phyloP scores from a whole-genome alignment of 2,329 filamentous ascomycete genomes.

The Alternaria gansuensis region DNA sequence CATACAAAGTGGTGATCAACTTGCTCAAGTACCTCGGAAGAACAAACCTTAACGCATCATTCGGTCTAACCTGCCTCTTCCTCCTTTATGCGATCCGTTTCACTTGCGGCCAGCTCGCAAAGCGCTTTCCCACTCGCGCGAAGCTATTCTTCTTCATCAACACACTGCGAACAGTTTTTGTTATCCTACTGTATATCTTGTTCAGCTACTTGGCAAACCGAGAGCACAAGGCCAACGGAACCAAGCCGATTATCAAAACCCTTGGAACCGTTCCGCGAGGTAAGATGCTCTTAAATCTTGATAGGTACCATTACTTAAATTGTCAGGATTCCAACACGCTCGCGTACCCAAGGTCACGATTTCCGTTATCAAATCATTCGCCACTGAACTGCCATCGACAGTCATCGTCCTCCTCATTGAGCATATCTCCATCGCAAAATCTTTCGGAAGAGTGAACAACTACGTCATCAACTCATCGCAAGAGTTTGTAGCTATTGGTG shows the following conservation, averaged over 20 bases:
- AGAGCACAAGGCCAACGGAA: constrained; percentile 49
- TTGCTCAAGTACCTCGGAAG: constrained; percentile 72
- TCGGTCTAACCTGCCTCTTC: constrained; percentile 82
- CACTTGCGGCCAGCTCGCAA: constrained; percentile 70
- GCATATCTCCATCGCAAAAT: constrained; percentile 97
- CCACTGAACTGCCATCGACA: constrained; percentile 78
- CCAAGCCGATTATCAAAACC: constrained; percentile 74
- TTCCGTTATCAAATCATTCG: constrained; percentile 73
- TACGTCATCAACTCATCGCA: constrained; percentile 98
- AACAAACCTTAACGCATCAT: constrained; percentile 77
- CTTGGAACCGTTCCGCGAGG: constrained; percentile 82
- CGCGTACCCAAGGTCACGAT: constrained; percentile 74
- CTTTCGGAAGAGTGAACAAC: constrained; percentile 93
- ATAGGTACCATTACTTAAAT: constrained; percentile 11
- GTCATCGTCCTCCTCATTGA: constrained; percentile 95
- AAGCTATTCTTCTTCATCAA: constrained; percentile 89
- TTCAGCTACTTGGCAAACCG: constrained; percentile 87
- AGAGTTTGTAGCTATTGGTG: constrained; percentile 92
- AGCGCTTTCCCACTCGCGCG: constrained; percentile 71
- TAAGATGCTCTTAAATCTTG: constrained; percentile 1
- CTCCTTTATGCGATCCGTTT: constrained; percentile 76
- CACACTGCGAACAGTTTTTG: constrained; percentile 88
- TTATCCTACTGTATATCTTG: constrained; percentile 90
- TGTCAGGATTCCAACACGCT: constrained; percentile 74
- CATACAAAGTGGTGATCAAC: constrained; percentile 87